Evolutionary conservation across 352 stramenopile species (phyloP).

Genomic region (Phytophthora uliginosa): DNA sequence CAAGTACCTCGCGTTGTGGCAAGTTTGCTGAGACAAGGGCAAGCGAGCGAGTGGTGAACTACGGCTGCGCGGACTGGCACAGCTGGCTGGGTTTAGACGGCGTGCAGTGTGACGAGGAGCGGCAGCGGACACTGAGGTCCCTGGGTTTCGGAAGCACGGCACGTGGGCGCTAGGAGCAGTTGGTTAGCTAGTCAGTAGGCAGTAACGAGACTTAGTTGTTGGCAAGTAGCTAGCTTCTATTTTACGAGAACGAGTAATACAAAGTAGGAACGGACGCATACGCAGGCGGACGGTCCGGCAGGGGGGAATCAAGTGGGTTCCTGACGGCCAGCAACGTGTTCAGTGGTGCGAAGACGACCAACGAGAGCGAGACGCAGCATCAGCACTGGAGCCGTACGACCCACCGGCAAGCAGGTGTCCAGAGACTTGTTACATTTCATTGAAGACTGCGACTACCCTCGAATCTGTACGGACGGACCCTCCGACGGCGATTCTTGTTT

Average conservation of each 20-base stretch:
- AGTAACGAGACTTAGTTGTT: not conserved
- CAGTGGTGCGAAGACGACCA: not conserved
- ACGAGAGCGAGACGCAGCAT: not conserved
- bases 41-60: too few relatives aligned
- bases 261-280: not conserved
- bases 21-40: too few relatives aligned
- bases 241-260: not conserved
- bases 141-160: too few relatives aligned
- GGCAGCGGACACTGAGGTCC: too few relatives aligned
- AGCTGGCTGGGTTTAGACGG: too few relatives aligned
- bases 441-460: not conserved
- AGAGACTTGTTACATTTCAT: not conserved
- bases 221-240: not conserved
- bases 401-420: not conserved
- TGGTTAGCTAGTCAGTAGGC: too few relatives aligned
- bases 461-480: too few relatives aligned
- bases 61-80: too few relatives aligned
- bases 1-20: too few relatives aligned
- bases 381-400: not conserved
- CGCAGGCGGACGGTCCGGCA: not conserved
- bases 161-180: too few relatives aligned
- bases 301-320: not conserved
- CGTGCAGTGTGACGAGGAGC: too few relatives aligned
- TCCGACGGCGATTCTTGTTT: not conserved
- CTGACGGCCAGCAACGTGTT: not conserved